Base-by-base conservation (phyloP, 2,329 filamentous ascomycete species). In the Hymenoscyphus fraxineus region DNA sequence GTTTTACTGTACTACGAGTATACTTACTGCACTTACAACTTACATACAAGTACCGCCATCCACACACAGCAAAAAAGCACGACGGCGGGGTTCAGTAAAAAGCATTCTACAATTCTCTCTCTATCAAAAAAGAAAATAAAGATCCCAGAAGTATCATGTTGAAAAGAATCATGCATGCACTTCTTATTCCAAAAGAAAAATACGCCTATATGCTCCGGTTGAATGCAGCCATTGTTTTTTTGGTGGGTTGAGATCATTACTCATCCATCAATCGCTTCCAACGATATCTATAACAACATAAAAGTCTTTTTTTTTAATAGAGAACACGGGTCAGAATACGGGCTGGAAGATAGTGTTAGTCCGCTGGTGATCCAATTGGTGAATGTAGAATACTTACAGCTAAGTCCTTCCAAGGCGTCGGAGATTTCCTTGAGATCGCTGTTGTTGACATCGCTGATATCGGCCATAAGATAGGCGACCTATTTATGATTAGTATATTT, bases 401-500 rank as follows among this genome's bases (percentile, higher is more conserved):
- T 88, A 68, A 97, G 83, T 65, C 84, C 85, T 77, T 98, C 93
- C 47, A 99, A 82, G 73, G 84, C 88, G 71, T 94, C 89, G 70
- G 90, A 92, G 62, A 99, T 87, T 66, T 92, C 88, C 79, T 92
- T 93, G 76, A 98, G 92, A 74, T 97, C 90, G 51, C 82, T 83
- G 60, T 86, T 84, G 73, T 90, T 87, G 71, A 98, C 92, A 67
- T 90, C 87, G 80, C 92, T 97, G 73, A 99, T 90, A 80, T 99
- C 95, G 7, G 95, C 95, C 93, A 99, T 97, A 68, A 99, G 82
- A 77, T 99, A 99, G 22, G 95, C 95, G 69, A 95, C 85, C 83
- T 89, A 71, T 15, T 64, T 6, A 62, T 64, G 13, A 59, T 76
- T 61, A 76, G 70, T 44, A 57, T 32, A 6, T 19, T 38, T 38